These are phyloP conservation scores for Fusarium poae DNA, from an alignment of 2,329 filamentous ascomycete species.

Conservation along the genomic window DNA sequence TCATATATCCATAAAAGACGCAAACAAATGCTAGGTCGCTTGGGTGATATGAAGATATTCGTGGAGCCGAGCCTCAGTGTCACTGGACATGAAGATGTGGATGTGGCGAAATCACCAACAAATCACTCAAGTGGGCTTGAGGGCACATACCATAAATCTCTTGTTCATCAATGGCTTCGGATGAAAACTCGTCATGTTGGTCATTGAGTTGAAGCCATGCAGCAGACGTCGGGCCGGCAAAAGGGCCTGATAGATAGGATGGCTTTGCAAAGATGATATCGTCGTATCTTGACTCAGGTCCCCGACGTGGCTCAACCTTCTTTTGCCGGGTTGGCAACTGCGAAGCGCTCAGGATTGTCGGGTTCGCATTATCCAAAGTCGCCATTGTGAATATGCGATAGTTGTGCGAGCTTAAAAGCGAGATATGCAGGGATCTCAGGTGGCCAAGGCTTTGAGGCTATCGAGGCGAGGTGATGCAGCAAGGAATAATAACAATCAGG, in stretches of 20 bases:
- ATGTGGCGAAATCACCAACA: slow-evolving; percentile 23
- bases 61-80: not conserved
- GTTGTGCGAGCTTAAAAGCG: slow-evolving; percentile 10
- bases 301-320: slow-evolving; percentile 61
- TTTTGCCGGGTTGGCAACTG: slow-evolving; percentile 85
- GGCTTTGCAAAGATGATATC: slow-evolving; percentile 62
- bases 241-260: slow-evolving; percentile 58
- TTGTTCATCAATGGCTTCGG: slow-evolving; percentile 94
- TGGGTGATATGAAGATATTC: not conserved
- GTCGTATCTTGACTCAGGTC: slow-evolving; percentile 63
- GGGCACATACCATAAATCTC: slow-evolving; percentile 86
- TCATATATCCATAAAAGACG: not conserved
- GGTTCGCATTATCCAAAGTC: slow-evolving; percentile 82
- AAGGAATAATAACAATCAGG: slow-evolving; percentile 12
- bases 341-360: slow-evolving; percentile 87
- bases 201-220: slow-evolving; percentile 54
- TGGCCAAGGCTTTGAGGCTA: slow-evolving; percentile 29
- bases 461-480: slow-evolving; percentile 18
- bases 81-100: not conserved
- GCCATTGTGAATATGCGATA: slow-evolving; percentile 41
- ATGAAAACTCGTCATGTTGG: slow-evolving; percentile 69
- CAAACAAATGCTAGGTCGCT: not conserved
- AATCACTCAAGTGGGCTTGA: slow-evolving; percentile 16
- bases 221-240: slow-evolving; percentile 54
- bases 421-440: slow-evolving; percentile 31